phyloP scores from a whole-genome alignment of 2,329 filamentous ascomycete genomes.

The Aureobasidium sp. region DNA sequence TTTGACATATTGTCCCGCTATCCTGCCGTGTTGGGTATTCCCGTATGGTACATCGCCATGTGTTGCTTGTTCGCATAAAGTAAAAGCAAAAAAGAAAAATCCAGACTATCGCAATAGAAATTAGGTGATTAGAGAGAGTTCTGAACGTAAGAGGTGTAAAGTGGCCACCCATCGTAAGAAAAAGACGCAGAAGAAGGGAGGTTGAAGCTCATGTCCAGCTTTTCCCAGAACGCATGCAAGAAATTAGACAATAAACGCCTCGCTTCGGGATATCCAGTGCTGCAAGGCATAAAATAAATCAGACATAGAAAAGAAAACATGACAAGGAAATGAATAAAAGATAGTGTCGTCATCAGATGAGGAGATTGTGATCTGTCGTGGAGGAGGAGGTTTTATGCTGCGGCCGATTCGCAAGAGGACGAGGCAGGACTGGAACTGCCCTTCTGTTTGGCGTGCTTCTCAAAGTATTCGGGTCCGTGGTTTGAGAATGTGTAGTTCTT shows the following conservation, averaged over 20 bases:
- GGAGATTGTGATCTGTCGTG: constrained; percentile 1
- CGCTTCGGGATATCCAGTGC: constrained; percentile 15
- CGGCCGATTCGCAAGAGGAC: constrained; percentile 2
- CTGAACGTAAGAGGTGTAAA: not conserved
- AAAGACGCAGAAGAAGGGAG: not conserved
- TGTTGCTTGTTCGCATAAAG: not conserved
- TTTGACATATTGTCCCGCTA: not conserved
- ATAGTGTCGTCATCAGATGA: constrained; percentile 11
- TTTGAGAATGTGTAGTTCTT: constrained; percentile 45
- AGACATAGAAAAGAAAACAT: not conserved
- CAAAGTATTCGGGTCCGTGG: constrained; percentile 39
- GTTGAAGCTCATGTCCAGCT: not conserved
- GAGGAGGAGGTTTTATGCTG: not conserved
- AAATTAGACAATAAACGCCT: constrained; percentile 7
- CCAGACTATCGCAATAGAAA: not conserved
- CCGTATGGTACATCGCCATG: constrained; percentile 9
- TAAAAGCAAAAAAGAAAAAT: not conserved
- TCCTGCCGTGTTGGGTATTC: not conserved
- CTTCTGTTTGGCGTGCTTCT: constrained; percentile 21
- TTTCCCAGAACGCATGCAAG: not conserved
- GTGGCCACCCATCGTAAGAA: not conserved
- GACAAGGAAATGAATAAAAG: not conserved
- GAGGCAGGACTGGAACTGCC: constrained; percentile 14
- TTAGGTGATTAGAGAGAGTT: constrained; percentile 12
- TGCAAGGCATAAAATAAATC: not conserved